phyloP scores from a whole-genome alignment of 768 basidiomycete species.

The Russula emetica region DNA sequence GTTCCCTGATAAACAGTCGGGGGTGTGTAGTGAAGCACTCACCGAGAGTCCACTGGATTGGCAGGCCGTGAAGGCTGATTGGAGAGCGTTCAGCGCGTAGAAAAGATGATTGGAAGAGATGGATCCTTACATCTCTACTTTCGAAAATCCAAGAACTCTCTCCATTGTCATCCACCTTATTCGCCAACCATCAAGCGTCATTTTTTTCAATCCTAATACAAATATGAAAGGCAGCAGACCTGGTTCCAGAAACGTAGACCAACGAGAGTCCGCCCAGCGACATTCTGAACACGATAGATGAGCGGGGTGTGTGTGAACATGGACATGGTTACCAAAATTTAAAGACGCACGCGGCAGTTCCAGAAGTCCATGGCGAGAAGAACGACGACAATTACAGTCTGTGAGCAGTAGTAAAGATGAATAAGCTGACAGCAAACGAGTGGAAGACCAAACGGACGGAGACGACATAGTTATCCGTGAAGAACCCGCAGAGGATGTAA shows the following conservation, averaged over 20 bases:
- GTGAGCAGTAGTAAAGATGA: slow-evolving; percentile 8
- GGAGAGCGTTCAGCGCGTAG: slow-evolving; percentile 5
- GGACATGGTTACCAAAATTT: background rate
- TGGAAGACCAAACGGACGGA: slow-evolving; percentile 54
- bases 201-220: slow-evolving; percentile 28
- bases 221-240: slow-evolving; percentile 35
- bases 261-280: slow-evolving; percentile 88
- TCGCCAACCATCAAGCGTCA: slow-evolving; percentile 1
- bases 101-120: background rate
- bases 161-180: slow-evolving; percentile 90
- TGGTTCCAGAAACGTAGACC: slow-evolving; percentile 99
- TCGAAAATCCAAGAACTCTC: slow-evolving; percentile 98
- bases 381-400: slow-evolving; percentile 90
- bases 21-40: slow-evolving; percentile 30
- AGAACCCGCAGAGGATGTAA: slow-evolving; percentile 90
- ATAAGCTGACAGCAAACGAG: background rate
- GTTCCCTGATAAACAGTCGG: background rate
- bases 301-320: background rate
- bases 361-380: slow-evolving; percentile 97
- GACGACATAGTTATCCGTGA: slow-evolving; percentile 87
- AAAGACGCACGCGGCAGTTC: slow-evolving; percentile 79
- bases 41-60: slow-evolving; percentile 86
- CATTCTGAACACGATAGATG: slow-evolving; percentile 53
- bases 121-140: slow-evolving; percentile 75
- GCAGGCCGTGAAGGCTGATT: slow-evolving; percentile 78